phyloP scores from a whole-genome alignment of 163 green algal genomes.

The Scenedesmus sp. region DNA sequence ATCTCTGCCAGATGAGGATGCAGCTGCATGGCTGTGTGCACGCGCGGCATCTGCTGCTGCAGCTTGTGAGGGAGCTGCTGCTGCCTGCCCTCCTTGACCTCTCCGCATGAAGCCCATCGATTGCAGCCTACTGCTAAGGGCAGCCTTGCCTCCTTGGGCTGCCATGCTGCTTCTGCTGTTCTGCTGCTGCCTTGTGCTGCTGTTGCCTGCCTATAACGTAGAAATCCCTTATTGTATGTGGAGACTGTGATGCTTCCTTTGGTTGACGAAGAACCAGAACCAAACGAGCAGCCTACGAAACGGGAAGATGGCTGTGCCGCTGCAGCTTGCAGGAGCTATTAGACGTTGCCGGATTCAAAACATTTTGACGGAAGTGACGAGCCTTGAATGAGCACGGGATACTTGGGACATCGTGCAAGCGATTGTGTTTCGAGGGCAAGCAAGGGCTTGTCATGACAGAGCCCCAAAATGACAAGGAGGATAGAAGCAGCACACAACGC shows the following conservation, averaged over 20 bases:
- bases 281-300: not conserved
- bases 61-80: not conserved
- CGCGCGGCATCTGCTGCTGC: constrained; percentile 19
- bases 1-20: not conserved
- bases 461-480: not conserved
- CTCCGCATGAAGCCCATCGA: constrained; percentile 50
- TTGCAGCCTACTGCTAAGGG: not conserved
- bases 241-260: not conserved
- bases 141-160: constrained; percentile 2
- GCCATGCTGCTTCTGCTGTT: constrained; percentile 27
- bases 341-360: too few relatives aligned
- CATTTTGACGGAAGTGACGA: too few relatives aligned
- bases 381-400: not conserved
- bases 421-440: not conserved
- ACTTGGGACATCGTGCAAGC: not conserved
- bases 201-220: not conserved
- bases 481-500: not conserved
- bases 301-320: not conserved
- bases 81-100: not conserved
- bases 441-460: constrained; percentile 12
- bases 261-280: too few relatives aligned
- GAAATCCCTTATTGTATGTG: not conserved
- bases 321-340: not conserved
- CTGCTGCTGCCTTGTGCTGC: not conserved
- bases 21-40: not conserved